These are phyloP conservation scores for Russula virescens DNA, from an alignment of 768 basidiomycete genomes.

Conservation along the genomic window DNA sequence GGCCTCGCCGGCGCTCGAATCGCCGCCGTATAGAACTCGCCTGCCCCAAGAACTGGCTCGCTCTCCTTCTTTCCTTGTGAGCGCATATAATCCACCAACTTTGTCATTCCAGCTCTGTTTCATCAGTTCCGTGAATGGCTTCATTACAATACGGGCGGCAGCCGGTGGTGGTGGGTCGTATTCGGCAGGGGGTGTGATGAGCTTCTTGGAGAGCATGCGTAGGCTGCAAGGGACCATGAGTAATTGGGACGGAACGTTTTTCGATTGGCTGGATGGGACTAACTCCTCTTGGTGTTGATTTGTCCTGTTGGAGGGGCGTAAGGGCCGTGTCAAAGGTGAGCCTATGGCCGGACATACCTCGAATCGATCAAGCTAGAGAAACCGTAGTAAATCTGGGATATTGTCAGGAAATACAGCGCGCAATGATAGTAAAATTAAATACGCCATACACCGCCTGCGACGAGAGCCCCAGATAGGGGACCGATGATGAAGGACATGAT, in stretches of 20 bases:
- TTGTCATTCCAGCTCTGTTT: slow-evolving; percentile 23
- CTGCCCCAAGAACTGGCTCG: slow-evolving; percentile 38
- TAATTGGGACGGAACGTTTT: background rate
- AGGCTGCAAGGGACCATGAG: background rate
- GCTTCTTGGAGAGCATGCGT: slow-evolving; percentile 7
- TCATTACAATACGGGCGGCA: slow-evolving; percentile 19
- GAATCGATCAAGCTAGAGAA: slow-evolving; percentile 61
- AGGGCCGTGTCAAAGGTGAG: background rate
- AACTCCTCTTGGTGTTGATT: slow-evolving; percentile 53
- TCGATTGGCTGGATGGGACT: slow-evolving; percentile 26
- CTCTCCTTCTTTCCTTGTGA: slow-evolving; percentile 13
- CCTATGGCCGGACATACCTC: slow-evolving; percentile 35
- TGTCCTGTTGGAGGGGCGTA: slow-evolving; percentile 37
- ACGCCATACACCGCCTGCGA: slow-evolving; percentile 56
- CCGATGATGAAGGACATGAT: slow-evolving; percentile 56
- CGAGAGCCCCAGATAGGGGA: slow-evolving; percentile 63
- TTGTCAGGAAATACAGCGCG: slow-evolving; percentile 25
- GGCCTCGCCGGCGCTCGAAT: background rate
- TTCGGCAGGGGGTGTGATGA: slow-evolving; percentile 15
- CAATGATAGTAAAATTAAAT: background rate
- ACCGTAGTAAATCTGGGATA: slow-evolving; percentile 50
- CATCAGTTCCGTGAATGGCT: slow-evolving; percentile 12
- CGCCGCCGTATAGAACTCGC: slow-evolving; percentile 40
- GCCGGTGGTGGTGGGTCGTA: slow-evolving; percentile 17
- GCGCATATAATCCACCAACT: slow-evolving; percentile 13